Evolutionary conservation across 2,329 filamentous ascomycete genomes (phyloP), one percentile per base, ranked within the genome.

Genomic region (Exophiala sideris): DNA sequence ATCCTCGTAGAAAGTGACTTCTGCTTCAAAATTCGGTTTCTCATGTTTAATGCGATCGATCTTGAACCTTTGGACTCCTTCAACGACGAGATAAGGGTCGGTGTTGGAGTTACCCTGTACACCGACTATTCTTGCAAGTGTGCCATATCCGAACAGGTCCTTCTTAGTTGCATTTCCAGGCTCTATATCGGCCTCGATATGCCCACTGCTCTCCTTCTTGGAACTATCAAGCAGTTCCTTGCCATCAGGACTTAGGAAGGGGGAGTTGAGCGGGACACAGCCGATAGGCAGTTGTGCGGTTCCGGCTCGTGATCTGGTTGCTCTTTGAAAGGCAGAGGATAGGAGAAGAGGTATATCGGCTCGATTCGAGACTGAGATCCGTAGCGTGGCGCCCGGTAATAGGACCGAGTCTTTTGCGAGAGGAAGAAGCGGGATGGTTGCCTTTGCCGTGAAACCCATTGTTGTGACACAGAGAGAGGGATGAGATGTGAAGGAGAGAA

Each of bases 271-370:
- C 16, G 94, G 94, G 50, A 97, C 85, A 70, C 92, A 97, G 49
- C 88, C 90, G 61, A 97, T 85, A 7, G 88, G 85, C 63, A 96
- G 84, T 62, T 84, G 79, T 58, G 79, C 81, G 24, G 84, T 81
- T 62, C 86, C 78, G 2, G 76, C 82, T 65, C 85, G 86, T 20
- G 77, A 73, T 38, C 83, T 81, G 33, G 87, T 79, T 24, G 86
- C 85, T 63, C 85, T 84, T 65, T 88, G 88, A 72, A 95, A 92
- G 56, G 96, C 83, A 63, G 87, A 86, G 16, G 91, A 88, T 53
- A 99, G 84, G 41, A 97, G 82, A 47, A 92, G 88, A 49, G 90
- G 87, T 62, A 97, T 87, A 71, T 97, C 94, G 62, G 89, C 85
- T 48, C 92, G 89, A 70, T 86, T 85, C 38, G 86, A 84, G 48